Conservation (phyloP, 2,329 filamentous ascomycete genomes). For the Fusarium falciforme region DNA sequence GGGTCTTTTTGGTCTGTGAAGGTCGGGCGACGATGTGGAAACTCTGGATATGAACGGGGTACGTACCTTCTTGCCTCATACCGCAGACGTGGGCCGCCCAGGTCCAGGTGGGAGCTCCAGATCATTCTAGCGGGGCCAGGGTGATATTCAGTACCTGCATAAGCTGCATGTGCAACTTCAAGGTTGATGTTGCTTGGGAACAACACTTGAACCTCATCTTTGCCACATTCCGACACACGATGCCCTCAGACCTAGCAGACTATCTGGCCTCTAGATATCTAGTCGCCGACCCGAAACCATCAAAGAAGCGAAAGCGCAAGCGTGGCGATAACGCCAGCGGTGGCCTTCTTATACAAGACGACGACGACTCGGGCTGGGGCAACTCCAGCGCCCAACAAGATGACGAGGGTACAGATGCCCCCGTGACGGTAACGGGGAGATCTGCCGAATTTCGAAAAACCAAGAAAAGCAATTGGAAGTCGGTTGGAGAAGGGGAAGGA, state of each 20-base stretch:
- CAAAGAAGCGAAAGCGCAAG: slow-evolving; percentile 75
- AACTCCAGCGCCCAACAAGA: slow-evolving; percentile 52
- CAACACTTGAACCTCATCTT: slow-evolving; percentile 1
- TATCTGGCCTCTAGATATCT: slow-evolving; percentile 96
- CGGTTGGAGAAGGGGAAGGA: slow-evolving; percentile 61
- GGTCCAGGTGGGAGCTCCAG: slow-evolving; percentile 3
- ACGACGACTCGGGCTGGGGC: slow-evolving; percentile 68
- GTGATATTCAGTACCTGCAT: slow-evolving; percentile 41
- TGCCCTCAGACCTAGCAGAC: slow-evolving; percentile 75
- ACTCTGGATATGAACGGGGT: slow-evolving; percentile 33
- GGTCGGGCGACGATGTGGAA: slow-evolving; percentile 43
- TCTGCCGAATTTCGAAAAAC: slow-evolving; percentile 75
- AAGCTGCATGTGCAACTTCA: slow-evolving; percentile 25
- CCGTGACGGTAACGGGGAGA: slow-evolving; percentile 61
- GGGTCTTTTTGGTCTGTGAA: slow-evolving; percentile 22
- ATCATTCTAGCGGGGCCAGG: slow-evolving; percentile 25
- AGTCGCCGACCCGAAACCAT: slow-evolving; percentile 65
- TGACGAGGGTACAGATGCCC: slow-evolving; percentile 66
- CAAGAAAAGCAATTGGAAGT: slow-evolving; percentile 86
- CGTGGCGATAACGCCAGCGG: slow-evolving; percentile 57
- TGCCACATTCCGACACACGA: slow-evolving; percentile 40
- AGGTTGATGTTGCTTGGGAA: neutral
- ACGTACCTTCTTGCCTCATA: slow-evolving; percentile 43
- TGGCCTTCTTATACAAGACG: slow-evolving; percentile 73
- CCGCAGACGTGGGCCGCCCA: neutral